These are phyloP conservation scores for Solanum clarkiae DNA, from an alignment of 257 asterid genomes.

Conservation along the genomic window DNA sequence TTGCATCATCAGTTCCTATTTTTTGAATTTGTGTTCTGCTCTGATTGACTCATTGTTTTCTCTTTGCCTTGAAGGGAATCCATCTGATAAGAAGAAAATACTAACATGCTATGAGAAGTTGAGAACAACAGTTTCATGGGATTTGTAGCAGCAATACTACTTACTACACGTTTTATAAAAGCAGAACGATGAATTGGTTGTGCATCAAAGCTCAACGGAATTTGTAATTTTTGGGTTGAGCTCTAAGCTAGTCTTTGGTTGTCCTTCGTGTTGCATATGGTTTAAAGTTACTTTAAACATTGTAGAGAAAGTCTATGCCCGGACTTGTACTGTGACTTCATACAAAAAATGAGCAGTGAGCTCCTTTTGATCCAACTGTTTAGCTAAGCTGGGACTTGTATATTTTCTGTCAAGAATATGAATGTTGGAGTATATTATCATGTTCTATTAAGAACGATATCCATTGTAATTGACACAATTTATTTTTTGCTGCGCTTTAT, in stretches of 20 bases:
- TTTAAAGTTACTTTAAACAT: not conserved
- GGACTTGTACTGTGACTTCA: not conserved
- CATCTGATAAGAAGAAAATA: conserved; percentile 74
- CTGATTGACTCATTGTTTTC: not conserved
- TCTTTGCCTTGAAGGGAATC: conserved; percentile 44
- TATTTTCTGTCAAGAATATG: not conserved
- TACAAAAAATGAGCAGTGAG: not conserved
- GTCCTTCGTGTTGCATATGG: not conserved
- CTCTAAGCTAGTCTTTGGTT: conserved; percentile 2
- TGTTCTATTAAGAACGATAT: not conserved
- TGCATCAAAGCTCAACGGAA: conserved; percentile 8
- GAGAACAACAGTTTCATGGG: conserved; percentile 62
- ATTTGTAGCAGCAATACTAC: conserved; percentile 42
- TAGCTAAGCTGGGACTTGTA: not conserved
- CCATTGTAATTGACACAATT: not conserved
- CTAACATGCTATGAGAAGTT: conserved; percentile 72
- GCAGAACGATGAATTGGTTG: conserved; percentile 37
- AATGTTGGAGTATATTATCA: not conserved
- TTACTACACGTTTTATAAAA: conserved; percentile 48
- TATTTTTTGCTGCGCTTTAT: not conserved
- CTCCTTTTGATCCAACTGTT: not conserved
- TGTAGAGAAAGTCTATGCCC: not conserved
- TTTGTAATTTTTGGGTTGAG: conserved; percentile 10
- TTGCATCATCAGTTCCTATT: not conserved
- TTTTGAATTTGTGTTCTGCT: not conserved